Evolutionary conservation across 495 filamentous ascomycete genomes (phyloP).

Genomic region (Parmelia sp.): DNA sequence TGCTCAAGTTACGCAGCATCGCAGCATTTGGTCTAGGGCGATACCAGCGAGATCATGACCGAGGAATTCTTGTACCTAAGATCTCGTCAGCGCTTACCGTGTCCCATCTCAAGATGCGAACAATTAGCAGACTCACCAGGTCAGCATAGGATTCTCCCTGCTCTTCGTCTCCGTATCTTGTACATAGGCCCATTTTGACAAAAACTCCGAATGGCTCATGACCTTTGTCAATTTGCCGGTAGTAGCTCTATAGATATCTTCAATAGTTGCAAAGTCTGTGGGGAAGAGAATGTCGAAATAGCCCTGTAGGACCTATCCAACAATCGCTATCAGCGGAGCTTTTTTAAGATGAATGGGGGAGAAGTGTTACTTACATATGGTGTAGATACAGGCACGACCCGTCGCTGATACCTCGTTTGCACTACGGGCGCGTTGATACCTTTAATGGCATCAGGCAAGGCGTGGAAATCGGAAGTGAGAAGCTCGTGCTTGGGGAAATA

Average conservation of each 20-base stretch:
- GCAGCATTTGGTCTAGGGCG: not conserved
- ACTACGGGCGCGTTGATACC: slow-evolving; percentile 91
- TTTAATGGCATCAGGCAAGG: slow-evolving; percentile 68
- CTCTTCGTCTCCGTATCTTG: slow-evolving; percentile 81
- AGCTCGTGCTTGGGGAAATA: slow-evolving; percentile 87
- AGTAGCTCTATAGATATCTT: slow-evolving; percentile 82
- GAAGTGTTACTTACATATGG: slow-evolving; percentile 61
- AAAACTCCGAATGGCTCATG: slow-evolving; percentile 81
- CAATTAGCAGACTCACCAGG: slow-evolving; percentile 56
- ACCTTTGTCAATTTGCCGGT: slow-evolving; percentile 86
- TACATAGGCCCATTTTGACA: slow-evolving; percentile 79
- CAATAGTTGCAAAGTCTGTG: slow-evolving; percentile 82
- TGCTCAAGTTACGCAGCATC: not conserved
- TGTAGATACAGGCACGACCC: slow-evolving; percentile 81
- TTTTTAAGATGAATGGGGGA: not conserved
- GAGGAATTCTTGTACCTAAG: slow-evolving; percentile 21
- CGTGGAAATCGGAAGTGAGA: slow-evolving; percentile 85
- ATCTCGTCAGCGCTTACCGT: slow-evolving; percentile 84
- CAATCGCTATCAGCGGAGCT: not conserved
- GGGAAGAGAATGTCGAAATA: slow-evolving; percentile 99
- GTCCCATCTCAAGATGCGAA: slow-evolving; percentile 33
- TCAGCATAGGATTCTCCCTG: slow-evolving; percentile 89
- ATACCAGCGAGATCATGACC: slow-evolving; percentile 19
- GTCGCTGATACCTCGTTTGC: slow-evolving; percentile 81
- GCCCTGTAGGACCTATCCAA: slow-evolving; percentile 78